Base-by-base conservation (phyloP, 805 yeast species). In the Limtongia smithiae region DNA sequence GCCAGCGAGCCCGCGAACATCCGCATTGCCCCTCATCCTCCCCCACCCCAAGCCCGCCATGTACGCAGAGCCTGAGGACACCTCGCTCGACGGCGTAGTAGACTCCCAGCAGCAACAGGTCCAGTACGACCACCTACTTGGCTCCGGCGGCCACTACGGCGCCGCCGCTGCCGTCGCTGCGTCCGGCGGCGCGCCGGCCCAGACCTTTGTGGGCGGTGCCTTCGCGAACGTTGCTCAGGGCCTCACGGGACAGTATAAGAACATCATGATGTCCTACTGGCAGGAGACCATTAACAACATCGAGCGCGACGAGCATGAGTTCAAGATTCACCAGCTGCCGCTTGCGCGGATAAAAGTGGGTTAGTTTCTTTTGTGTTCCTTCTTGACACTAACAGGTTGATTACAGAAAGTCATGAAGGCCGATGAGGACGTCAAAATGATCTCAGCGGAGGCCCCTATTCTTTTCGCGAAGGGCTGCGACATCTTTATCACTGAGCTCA, bases 401-500 rank as follows among this genome's bases (percentile, higher is more conserved):
- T 12, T 18, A 40, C 21, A 54, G 57, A 57, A 57, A 47, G 60
- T 57, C 12, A 57, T 57, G 60, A 57, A 57, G 44, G 55, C 60
- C 5, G 60, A 57, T 30, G 60, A 57, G 25, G 97, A 91, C 57
- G 97, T 93, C 34, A 79, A 89, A 57, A 93, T 93, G 99, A 93
- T 93, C 49, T 81, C 93, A 56, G 97, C 98, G 2, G 99, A 93
- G 70, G 97, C 97, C 0, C 98, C 99, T 1, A 89, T 93, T 30
- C 69, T 93, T 52, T 93, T 93, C 71, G 97, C 98, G 40, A 93
- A 93, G 67, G 97, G 97, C 1, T 93, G 98, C 69, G 99, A 93
- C 65, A 82, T 93, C 31, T 93, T 93, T 68, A 91, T 93, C 60
- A 90, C 98, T 0, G 99, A 93, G 66, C 72, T 93, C 47, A 90